Base-by-base conservation (phyloP, 2,329 filamentous ascomycete genomes). In the Penicillium verrucosum region DNA sequence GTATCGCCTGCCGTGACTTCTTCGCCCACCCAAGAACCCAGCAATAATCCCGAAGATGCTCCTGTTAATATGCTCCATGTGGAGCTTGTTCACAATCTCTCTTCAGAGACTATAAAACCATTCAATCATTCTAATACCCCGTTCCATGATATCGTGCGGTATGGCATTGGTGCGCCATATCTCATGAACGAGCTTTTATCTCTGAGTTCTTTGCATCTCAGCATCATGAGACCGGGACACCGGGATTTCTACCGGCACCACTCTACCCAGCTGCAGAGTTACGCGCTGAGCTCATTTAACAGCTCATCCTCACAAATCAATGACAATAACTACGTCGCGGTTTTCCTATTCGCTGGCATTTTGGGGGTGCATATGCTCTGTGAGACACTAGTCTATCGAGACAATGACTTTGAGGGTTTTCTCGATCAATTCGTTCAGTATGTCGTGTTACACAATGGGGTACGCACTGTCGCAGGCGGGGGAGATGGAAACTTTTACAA, bases 121-220 rank as follows among this genome's bases (percentile, higher is more conserved):
- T 34, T 54, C 18, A 7, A 38, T 18, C 3, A 11, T 14, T 18
- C 49, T 58, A 3, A 5, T 8, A 16, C 54, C 4, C 38, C 51
- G 12, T 54, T 59, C 1, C 10, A 53, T 0, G 55, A 60, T 3
- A 23, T 63, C 1, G 30, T 60, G 10, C 49, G 29, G 23, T 25
- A 48, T 14, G 47, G 52, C 2, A 25, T 66, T 5, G 30, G 40
- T n/a, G 64, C 57, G 3, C 80, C 77, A 1, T 82, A 78, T 52
- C 72, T 80, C 4, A 75, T 82, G 59, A 78, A 82, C 54, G 72
- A 80, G 60, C 45, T 80, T 5, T 72, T 82, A 11, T 80, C 78
- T 38, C 60, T 79, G 45, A 72, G 78, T 12, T 78, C 80, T 5
- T 68, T 78, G 3, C 78, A 82, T 54, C 60, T 77, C 14, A 74